A percentile compares a stretch with the other conserved stretches of the same genome.
Conservation (phyloP, 2,329 filamentous ascomycete genomes). For the Cercospora sp. region DNA sequence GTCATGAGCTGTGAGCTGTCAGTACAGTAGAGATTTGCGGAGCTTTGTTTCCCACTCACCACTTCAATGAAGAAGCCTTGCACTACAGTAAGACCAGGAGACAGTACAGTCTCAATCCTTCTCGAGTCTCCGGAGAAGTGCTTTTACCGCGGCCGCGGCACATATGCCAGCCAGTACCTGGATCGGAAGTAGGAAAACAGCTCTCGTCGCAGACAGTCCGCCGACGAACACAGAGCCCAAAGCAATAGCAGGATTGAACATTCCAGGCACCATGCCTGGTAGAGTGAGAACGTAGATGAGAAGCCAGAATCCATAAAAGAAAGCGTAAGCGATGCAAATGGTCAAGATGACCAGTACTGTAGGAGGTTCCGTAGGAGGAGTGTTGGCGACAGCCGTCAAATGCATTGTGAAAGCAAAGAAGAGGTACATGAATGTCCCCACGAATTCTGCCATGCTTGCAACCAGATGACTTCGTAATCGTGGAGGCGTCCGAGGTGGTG, state of each 20-base stretch:
- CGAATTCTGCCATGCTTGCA: constrained; percentile 36
- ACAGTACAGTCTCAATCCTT: constrained; percentile 32
- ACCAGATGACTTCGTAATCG: constrained; percentile 27
- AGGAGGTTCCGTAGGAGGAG: constrained; percentile 24
- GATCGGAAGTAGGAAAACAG: constrained; percentile 33
- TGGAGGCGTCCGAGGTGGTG: neutral
- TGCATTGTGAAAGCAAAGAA: constrained; percentile 39
- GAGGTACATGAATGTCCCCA: constrained; percentile 41
- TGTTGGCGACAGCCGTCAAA: constrained; percentile 31
- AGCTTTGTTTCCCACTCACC: constrained; percentile 21
- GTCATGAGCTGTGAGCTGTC: constrained; percentile 34
- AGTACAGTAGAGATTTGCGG: neutral
- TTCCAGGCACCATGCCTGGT: constrained; percentile 36
- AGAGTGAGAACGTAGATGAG: constrained; percentile 37
- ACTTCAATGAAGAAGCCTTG: constrained; percentile 41
- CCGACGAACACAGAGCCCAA: constrained; percentile 36
- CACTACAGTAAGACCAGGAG: constrained; percentile 29
- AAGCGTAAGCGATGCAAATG: constrained; percentile 34
- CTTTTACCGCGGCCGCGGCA: constrained; percentile 36
- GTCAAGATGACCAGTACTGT: constrained; percentile 28
- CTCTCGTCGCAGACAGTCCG: constrained; percentile 30
- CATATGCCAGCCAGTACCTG: constrained; percentile 38
- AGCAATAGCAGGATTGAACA: constrained; percentile 39
- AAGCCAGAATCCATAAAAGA: constrained; percentile 37
- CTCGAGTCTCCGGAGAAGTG: constrained; percentile 36